A percentile compares a stretch with the other conserved stretches of the same genome.
These are phyloP conservation scores for Lentithecium fluviatile DNA, from an alignment of 495 filamentous ascomycete genomes.

Conservation along the genomic window DNA sequence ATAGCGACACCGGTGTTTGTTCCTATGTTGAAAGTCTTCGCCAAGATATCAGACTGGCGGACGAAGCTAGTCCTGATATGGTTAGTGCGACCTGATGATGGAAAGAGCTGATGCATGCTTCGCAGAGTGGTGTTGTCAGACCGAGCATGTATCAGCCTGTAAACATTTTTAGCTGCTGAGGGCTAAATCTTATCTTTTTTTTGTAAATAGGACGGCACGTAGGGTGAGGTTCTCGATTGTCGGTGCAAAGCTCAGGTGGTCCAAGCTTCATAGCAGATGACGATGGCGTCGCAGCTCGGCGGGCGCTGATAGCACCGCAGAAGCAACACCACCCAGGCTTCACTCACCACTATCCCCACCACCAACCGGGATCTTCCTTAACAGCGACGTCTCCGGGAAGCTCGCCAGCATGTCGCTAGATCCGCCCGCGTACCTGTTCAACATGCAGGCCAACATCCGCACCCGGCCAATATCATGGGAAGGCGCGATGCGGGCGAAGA, in stretches of 20 bases:
- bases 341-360: slow-evolving; percentile 1
- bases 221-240: no score
- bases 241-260: slow-evolving; percentile 8
- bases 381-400: neutral
- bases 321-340: slow-evolving; percentile 20
- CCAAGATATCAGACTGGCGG: slow-evolving; percentile 21
- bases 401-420: slow-evolving; percentile 73
- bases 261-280: slow-evolving; percentile 32
- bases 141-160: no score
- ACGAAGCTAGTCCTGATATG: slow-evolving; percentile 13
- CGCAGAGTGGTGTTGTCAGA: no score
- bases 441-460: slow-evolving; percentile 92
- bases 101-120: no score
- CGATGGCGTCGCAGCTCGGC: slow-evolving; percentile 18
- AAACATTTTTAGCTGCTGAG: no score
- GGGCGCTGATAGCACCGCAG: slow-evolving; percentile 19
- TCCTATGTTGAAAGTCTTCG: slow-evolving; percentile 9
- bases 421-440: slow-evolving; percentile 83
- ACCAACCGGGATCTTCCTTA: neutral
- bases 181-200: no score
- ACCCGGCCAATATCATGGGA: slow-evolving; percentile 96
- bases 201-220: no score
- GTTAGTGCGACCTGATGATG: neutral
- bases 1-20: slow-evolving; percentile 17
- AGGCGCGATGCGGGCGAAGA: slow-evolving; percentile 88